Percentiles rank a stretch among this genome's conserved stretches.
phyloP scores from a whole-genome alignment of 2,329 filamentous ascomycete species.

The Emmonsia crescens region DNA sequence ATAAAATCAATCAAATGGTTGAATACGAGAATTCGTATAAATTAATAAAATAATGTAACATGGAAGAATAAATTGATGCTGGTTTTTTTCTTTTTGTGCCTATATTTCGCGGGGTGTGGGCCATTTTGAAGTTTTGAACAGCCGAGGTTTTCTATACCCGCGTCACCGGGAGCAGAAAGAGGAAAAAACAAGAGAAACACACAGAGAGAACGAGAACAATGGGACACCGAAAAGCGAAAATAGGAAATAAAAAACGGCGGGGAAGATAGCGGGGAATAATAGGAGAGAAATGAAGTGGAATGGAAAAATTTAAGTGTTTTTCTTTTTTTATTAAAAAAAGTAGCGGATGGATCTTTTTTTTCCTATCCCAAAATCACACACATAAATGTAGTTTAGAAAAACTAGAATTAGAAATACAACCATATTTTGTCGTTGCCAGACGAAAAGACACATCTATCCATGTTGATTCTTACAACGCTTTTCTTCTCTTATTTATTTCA shows the following conservation, averaged over 20 bases:
- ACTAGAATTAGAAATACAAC: not conserved
- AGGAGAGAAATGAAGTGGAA: not conserved
- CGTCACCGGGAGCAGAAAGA: not conserved
- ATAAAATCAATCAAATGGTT: not conserved
- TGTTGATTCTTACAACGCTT: not conserved
- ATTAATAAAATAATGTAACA: not conserved
- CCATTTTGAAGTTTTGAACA: not conserved
- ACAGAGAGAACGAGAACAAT: not conserved
- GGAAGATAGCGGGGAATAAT: not conserved
- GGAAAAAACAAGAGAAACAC: not conserved
- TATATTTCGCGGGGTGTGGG: not conserved
- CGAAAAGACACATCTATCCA: not conserved
- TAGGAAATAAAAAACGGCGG: not conserved
- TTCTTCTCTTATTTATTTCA: slow-evolving; percentile 47
- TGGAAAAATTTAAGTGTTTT: not conserved
- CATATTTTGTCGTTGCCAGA: not conserved
- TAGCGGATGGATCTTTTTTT: not conserved
- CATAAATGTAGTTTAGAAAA: not conserved
- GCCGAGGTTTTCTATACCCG: not conserved
- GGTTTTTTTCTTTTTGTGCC: too few relatives aligned
- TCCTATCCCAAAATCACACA: not conserved
- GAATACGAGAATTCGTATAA: not conserved
- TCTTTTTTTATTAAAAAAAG: too few relatives aligned
- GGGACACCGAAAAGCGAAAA: not conserved
- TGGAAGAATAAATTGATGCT: too few relatives aligned